Conservation (phyloP, 768 basidiomycete genomes). For the Amyloporia xantha region DNA sequence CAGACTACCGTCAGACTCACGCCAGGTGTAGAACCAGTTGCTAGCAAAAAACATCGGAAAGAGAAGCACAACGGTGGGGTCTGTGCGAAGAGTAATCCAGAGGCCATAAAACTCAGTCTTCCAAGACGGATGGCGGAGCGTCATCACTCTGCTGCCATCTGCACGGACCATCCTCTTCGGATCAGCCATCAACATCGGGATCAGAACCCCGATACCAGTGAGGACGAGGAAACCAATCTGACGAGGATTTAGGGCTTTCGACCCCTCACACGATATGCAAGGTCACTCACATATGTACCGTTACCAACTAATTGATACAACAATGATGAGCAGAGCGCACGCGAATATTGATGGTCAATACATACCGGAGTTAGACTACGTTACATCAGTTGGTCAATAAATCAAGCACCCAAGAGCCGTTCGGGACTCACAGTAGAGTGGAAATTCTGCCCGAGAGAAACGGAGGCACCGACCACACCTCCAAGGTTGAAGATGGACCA, state of each 20-base stretch:
- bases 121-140: constrained; percentile 69
- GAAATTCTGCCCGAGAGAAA: constrained; percentile 68
- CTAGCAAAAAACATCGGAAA: constrained; percentile 85
- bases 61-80: constrained; percentile 65
- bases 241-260: background rate
- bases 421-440: constrained; percentile 40
- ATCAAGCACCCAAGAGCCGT: background rate
- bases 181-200: constrained; percentile 67
- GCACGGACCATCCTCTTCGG: constrained; percentile 68
- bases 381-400: no score
- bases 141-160: constrained; percentile 62
- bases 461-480: constrained; percentile 70
- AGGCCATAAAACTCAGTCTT: constrained; percentile 66
- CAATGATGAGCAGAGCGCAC: no score
- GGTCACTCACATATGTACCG: constrained; percentile 62
- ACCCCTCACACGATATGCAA: background rate
- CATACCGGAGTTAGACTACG: no score
- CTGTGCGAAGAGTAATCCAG: constrained; percentile 58
- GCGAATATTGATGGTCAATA: no score
- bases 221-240: constrained; percentile 74
- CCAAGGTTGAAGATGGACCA: constrained; percentile 84
- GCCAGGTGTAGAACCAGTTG: constrained; percentile 86
- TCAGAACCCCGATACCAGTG: constrained; percentile 57
- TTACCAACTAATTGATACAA: constrained; percentile 43
- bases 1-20: constrained; percentile 34